phyloP scores from a whole-genome alignment of 345 rosid genomes.

The Fremontodendron californicum region DNA sequence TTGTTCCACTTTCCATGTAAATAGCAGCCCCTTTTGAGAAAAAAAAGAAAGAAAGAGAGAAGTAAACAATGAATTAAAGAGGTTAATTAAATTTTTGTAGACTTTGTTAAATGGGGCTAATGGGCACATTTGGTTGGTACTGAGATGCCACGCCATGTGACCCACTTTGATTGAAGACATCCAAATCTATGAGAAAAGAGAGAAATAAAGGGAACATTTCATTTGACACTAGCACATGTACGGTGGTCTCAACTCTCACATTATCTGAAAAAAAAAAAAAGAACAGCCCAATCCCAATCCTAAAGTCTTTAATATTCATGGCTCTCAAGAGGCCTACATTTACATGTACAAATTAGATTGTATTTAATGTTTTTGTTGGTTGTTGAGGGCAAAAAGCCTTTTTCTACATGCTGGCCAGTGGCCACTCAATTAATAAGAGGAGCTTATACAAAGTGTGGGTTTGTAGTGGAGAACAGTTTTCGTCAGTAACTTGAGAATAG shows the following conservation, averaged over 20 bases:
- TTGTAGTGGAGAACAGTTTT: conserved; percentile 2
- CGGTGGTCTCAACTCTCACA: neutral
- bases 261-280: neutral
- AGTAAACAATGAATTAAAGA: neutral
- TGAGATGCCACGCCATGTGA: neutral
- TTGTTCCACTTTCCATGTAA: conserved; percentile 3
- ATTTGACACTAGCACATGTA: neutral
- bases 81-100: neutral
- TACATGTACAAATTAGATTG: neutral
- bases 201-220: neutral
- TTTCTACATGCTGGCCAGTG: neutral
- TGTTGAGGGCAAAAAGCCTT: neutral
- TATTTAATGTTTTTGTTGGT: neutral
- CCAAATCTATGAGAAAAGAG: neutral
- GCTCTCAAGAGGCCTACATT: neutral
- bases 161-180: neutral
- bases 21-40: neutral
- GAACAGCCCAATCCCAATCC: neutral
- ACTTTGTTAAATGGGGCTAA: neutral
- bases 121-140: neutral
- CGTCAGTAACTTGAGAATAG: no score
- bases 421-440: conserved; percentile 8
- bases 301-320: neutral
- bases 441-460: neutral
- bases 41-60: neutral